These are phyloP conservation scores for Neoboletus subvelutipes DNA, from an alignment of 768 basidiomycete genomes.

Conservation along the genomic window DNA sequence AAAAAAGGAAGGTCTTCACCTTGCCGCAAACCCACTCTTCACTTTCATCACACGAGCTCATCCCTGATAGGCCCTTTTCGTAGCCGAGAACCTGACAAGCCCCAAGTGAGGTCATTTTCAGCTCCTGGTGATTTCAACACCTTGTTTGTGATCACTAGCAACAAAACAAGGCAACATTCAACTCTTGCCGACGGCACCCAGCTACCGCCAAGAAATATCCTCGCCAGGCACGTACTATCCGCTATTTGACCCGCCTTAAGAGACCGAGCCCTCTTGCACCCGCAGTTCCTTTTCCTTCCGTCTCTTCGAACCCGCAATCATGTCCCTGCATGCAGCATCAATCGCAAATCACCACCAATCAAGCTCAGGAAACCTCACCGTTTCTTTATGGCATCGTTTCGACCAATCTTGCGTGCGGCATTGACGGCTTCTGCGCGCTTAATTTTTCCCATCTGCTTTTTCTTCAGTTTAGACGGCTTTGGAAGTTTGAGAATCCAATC, in stretches of 20 bases:
- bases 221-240: background rate
- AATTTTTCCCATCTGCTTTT: slow-evolving; percentile 79
- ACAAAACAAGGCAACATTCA: slow-evolving; percentile 10
- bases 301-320: slow-evolving; percentile 73
- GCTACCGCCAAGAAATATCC: no score
- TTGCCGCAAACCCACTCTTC: background rate
- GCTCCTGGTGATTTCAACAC: background rate
- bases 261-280: background rate
- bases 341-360: background rate
- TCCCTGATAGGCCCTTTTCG: background rate
- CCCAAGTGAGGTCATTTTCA: background rate
- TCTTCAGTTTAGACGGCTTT: slow-evolving; percentile 88
- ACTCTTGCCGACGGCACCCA: slow-evolving; percentile 6
- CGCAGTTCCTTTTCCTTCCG: slow-evolving; percentile 44
- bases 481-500: slow-evolving; percentile 96
- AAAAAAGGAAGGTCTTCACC: slow-evolving; percentile 15
- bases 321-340: slow-evolving; percentile 51
- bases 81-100: background rate
- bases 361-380: slow-evolving; percentile 42
- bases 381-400: slow-evolving; percentile 70
- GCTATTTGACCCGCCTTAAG: no score
- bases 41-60: slow-evolving; percentile 6
- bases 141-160: background rate
- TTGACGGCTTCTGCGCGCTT: slow-evolving; percentile 79
- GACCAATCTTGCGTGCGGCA: slow-evolving; percentile 64